Base-by-base conservation (phyloP, 169 alveolate species). In the Fabrea salina region DNA sequence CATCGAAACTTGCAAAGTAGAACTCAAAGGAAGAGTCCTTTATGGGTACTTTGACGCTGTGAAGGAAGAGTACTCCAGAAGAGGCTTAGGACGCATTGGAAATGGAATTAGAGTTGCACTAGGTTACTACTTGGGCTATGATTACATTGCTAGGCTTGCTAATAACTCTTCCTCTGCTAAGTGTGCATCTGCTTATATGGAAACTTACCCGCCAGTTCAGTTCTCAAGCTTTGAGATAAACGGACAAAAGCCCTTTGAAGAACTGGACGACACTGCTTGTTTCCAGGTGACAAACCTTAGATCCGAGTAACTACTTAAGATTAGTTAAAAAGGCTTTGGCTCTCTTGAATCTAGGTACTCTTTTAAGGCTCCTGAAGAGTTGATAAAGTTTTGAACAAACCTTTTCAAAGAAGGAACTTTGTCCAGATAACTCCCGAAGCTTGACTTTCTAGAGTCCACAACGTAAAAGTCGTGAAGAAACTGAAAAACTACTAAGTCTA, bases 341-440 rank as follows among this genome's bases (percentile, higher is more conserved):
- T 51, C 22, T 58, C 71, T 58, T 58, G 71, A 22, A 30, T 37
- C 71, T 30, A 58, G 71, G 43, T 58, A 58, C 25, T 27, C 43
- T 16, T 37, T 22, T 35, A 58, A 58, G 49, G 6, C 13, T 27
- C 33, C 49, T 4, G 30, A 30, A 6, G 35, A 27, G 33, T 25
- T 58, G 22, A n/a, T 58, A 43, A 58, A 58, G n/a, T n/a, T n/a
- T n/a, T n/a, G n/a, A n/a, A n/a, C 19, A 30, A 16, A 37, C 33
- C 71, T 5, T 2, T 35, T n/a, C 25, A 58, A 22, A 30, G 71
- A 58, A 58, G 22, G 19, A 58, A 35, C n/a, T 35, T 58, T n/a
- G n/a, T n/a, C n/a, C n/a, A n/a, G n/a, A 30, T 37, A 43, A 5
- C 49, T 43, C 25, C 43, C 19, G 6, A 16, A 13, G 19, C 54